Percentiles rank a stretch among this genome's conserved stretches.
These are phyloP conservation scores for Penicillium bialowiezense DNA, from an alignment of 495 filamentous ascomycete species.

Conservation along the genomic window DNA sequence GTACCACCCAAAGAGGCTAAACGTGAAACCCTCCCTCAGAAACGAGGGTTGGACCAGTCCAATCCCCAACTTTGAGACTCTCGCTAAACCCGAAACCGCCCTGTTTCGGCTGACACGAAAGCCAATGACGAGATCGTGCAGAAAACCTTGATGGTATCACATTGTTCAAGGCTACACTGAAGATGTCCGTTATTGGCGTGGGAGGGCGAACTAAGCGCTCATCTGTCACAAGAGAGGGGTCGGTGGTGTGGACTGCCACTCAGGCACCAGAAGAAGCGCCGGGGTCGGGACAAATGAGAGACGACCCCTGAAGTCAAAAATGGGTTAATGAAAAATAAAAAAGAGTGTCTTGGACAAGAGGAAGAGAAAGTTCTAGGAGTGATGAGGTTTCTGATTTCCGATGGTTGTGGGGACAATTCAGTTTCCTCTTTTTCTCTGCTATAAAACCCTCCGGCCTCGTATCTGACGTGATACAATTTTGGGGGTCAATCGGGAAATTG, in stretches of 20 bases:
- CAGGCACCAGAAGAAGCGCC: conserved; percentile 9
- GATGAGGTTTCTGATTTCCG: background rate
- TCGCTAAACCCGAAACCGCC: background rate
- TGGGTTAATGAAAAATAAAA: too few species aligned
- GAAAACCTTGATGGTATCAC: background rate
- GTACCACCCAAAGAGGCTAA: background rate
- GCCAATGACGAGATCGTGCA: too few species aligned
- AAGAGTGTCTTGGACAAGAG: too few species aligned
- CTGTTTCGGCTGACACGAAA: conserved; percentile 1
- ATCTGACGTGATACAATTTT: conserved; percentile 5
- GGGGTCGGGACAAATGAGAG: conserved; percentile 1
- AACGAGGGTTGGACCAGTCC: conserved; percentile 1
- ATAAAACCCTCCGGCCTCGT: conserved; percentile 2
- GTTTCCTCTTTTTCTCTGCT: background rate
- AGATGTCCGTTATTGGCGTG: conserved; percentile 1
- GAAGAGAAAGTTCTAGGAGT: background rate
- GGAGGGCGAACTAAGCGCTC: conserved; percentile 6
- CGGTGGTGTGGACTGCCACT: background rate
- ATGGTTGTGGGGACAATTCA: background rate
- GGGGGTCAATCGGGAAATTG: background rate
- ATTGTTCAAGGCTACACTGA: background rate
- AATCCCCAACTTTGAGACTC: background rate
- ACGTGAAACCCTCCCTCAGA: conserved; percentile 3
- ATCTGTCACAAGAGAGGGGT: conserved; percentile 6
- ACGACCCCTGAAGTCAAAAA: conserved; percentile 1